Base-by-base conservation (phyloP, 768 basidiomycete genomes). In the Tulasnella sp. region DNA sequence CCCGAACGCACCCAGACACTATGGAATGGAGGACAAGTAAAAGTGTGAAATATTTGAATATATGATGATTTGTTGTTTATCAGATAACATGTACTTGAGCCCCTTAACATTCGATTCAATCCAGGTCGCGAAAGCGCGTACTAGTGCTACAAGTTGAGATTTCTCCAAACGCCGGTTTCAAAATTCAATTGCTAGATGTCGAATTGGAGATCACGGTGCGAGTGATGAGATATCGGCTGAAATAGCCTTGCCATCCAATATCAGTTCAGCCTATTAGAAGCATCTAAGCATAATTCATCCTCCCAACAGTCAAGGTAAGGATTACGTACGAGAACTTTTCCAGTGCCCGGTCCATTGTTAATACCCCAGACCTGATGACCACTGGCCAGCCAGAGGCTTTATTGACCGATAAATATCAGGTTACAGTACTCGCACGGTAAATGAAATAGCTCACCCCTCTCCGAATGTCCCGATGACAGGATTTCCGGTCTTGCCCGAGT, bases 291-390 rank as follows among this genome's bases (percentile, higher is more conserved):
- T 19, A 29, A 39, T 67, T 59, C 5, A 47, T 16, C 11, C 16
- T 19, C 19, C 22, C 26, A 69, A 14, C 4, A 17, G 11, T 64
- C 6, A 3, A 35, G 5, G 29, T n/a, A 22, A 9, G 11, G 7
- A 35, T 5, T 14, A 72, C 73, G 16, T 65, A 74, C 74, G 65
- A 84, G 73, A 17, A 79, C 77, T 65, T 77, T 74, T 0, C 83
- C 83, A 1, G 82, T 82, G 5, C 82, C 83, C 0, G 83, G 83
- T 7, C 79, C 80, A 76, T 72, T 68, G 11, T 42, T 69, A 11
- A 76, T 73, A 6, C 75, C 75, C 74, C 73, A 75, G 8, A 73
- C 72, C 67, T 74, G 67, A 66, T 72, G 74, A 9, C 74, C 62
- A 26, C 63, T 70, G 4, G 72, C 66, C 4, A 74, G 62, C 75